These are phyloP conservation scores for Penicillium longicatenatum DNA, from an alignment of 495 filamentous ascomycete genomes.

Conservation along the genomic window DNA sequence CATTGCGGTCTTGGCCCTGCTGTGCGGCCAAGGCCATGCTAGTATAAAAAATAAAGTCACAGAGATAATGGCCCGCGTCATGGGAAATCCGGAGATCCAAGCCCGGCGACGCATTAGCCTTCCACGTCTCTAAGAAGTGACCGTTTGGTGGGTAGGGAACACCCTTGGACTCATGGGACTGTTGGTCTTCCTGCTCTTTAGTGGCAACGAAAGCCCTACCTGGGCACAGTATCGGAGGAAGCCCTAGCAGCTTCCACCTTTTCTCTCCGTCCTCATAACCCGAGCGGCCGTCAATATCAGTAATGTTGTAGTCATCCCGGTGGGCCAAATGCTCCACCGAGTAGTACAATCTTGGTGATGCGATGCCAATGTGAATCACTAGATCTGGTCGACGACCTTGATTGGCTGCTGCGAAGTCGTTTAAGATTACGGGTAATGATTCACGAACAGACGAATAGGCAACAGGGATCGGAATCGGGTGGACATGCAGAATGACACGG, in stretches of 20 bases:
- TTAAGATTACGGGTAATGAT: conserved; percentile 59
- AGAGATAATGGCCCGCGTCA: conserved; percentile 80
- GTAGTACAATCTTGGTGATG: conserved; percentile 67
- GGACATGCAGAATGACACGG: conserved; percentile 63
- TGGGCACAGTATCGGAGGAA: conserved; percentile 38
- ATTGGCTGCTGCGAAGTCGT: conserved; percentile 36
- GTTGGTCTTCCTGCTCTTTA: neutral
- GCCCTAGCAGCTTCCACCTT: conserved; percentile 44
- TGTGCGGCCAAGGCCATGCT: conserved; percentile 60
- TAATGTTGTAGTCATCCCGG: conserved; percentile 70
- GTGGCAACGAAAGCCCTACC: conserved; percentile 22
- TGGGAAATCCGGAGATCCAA: conserved; percentile 65
- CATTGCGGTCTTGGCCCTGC: conserved; percentile 52
- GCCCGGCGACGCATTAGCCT: conserved; percentile 31
- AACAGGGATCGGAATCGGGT: conserved; percentile 68
- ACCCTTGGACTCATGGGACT: neutral
- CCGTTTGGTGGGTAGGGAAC: conserved; percentile 35
- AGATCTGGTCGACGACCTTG: conserved; percentile 58
- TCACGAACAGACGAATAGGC: conserved; percentile 65
- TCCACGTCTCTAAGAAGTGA: conserved; percentile 40
- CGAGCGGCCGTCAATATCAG: conserved; percentile 64
- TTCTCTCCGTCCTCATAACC: conserved; percentile 55
- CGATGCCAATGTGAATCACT: conserved; percentile 80
- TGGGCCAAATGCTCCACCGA: conserved; percentile 70
- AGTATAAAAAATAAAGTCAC: conserved; percentile 85